Evolutionary conservation across 768 basidiomycete species (phyloP).

Genomic region (Termitomyces sp.): DNA sequence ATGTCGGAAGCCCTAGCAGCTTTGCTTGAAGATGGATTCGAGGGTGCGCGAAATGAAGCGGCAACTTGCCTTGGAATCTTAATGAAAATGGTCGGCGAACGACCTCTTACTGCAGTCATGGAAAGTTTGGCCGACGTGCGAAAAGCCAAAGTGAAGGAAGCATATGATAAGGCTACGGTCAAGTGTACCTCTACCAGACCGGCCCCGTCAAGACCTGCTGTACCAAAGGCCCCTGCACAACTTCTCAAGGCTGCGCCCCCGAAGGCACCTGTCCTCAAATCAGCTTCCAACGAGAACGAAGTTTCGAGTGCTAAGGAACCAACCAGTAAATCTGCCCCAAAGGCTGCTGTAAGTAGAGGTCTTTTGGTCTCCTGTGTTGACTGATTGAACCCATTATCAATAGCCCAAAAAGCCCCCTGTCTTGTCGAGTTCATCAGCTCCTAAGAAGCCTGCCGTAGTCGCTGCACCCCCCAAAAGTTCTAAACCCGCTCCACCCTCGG

Average conservation of each 20-base stretch:
- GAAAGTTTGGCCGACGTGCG: conserved; percentile 84
- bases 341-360: conserved; percentile 34
- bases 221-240: conserved; percentile 33
- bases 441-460: conserved; percentile 43
- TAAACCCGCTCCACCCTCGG: conserved; percentile 46
- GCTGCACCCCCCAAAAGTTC: conserved; percentile 33
- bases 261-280: conserved; percentile 9
- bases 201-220: conserved; percentile 45
- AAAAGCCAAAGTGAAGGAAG: conserved; percentile 91
- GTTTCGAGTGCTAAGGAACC: conserved; percentile 35
- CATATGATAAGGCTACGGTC: conserved; percentile 87
- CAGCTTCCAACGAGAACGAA: conserved; percentile 12
- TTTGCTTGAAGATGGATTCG: conserved; percentile 84
- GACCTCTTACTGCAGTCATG: conserved; percentile 82
- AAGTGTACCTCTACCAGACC: conserved; percentile 73
- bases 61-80: conserved; percentile 83
- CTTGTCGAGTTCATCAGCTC: conserved; percentile 24
- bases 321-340: conserved; percentile 48
- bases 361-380: neutral
- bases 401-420: conserved; percentile 53
- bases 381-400: conserved; percentile 4
- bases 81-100: conserved; percentile 97
- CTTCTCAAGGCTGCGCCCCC: conserved; percentile 22
- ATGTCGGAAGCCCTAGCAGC: conserved; percentile 72
- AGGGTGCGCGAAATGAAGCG: conserved; percentile 88